Evolutionary conservation across 2,329 filamentous ascomycete genomes (phyloP), one percentile per base, ranked within the genome.

Genomic region (Hypoxylon sp.): DNA sequence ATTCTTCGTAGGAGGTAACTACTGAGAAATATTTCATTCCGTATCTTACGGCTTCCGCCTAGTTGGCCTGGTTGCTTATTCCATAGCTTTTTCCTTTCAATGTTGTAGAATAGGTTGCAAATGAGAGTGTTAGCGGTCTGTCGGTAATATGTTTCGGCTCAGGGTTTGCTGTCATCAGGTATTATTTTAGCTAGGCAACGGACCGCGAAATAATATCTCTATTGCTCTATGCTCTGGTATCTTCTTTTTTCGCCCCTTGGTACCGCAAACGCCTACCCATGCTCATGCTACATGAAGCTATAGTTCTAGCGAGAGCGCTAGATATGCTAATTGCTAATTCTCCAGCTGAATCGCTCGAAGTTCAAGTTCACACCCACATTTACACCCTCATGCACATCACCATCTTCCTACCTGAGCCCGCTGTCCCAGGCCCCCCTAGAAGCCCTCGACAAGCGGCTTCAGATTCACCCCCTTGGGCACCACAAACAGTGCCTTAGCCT

Each of bases 401-500:
- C 37, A 41, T 11, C 37, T 19, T 7, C 16, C 9, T 8, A 41
- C 7, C 37, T 2, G 37, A 41, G 16, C 37, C n/a, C 37, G 37
- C 37, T 41, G 37, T 41, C 37, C 37, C 37, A 41, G 16, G 16
- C 7, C 3, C n/a, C 11, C 53, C 75, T 74, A 83, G 61, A 81
- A 83, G 7, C 74, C 71, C 57, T 82, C 76, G 9, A 77, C 78
- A 54, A 83, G 67, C 39, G 75, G 76, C 66, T 71, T 76, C 50
- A 83, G 73, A 61, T 80, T 75, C 65, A 83, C 76, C 11, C 77
- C 79, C 75, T 83, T 84, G 4, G 86, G 86, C n/a, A 87, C 84
- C 37, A 89, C 85, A 73, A 88, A 89, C 50, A 89, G 74, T 5
- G 79, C 85, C 52, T 81, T 84, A 0, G 87, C 88, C 73, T 86